Evolutionary conservation across 1,139 yeast genomes (phyloP).

Genomic region (Kodamaea sp.): DNA sequence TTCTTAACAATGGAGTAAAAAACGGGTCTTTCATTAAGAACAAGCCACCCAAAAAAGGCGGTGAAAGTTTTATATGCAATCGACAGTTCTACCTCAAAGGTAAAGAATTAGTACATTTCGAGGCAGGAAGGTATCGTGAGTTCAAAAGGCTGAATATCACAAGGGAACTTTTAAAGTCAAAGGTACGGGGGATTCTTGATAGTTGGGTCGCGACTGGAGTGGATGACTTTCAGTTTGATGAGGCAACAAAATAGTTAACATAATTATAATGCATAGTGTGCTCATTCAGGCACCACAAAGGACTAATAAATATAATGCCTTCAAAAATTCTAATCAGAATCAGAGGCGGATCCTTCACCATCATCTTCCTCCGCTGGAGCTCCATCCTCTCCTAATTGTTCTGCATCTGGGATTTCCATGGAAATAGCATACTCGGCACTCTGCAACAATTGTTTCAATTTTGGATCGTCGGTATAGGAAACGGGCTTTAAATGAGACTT

Average conservation of each 20-base stretch:
- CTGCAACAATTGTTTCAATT: slow-evolving; percentile 63
- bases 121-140: slow-evolving; percentile 21
- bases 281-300: no score
- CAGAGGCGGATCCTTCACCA: slow-evolving; percentile 36
- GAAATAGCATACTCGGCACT: slow-evolving; percentile 77
- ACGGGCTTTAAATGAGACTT: slow-evolving; percentile 65
- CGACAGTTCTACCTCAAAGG: slow-evolving; percentile 22
- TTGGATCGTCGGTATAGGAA: slow-evolving; percentile 61
- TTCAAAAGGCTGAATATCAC: slow-evolving; percentile 25
- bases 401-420: slow-evolving; percentile 37
- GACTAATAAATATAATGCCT: no score
- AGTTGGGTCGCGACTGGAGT: slow-evolving; percentile 33
- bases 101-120: slow-evolving; percentile 12
- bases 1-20: slow-evolving; percentile 54
- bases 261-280: no score
- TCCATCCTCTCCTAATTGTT: slow-evolving; percentile 26
- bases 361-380: slow-evolving; percentile 23
- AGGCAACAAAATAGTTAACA: no score
- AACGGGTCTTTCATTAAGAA: slow-evolving; percentile 52
- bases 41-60: slow-evolving; percentile 45
- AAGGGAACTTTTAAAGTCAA: slow-evolving; percentile 26
- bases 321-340: slow-evolving; percentile 34
- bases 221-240: slow-evolving; percentile 38
- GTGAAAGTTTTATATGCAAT: slow-evolving; percentile 46
- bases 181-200: slow-evolving; percentile 24